Base-by-base conservation (phyloP, 2,329 filamentous ascomycete genomes). In the Elsinoe ampelina region DNA sequence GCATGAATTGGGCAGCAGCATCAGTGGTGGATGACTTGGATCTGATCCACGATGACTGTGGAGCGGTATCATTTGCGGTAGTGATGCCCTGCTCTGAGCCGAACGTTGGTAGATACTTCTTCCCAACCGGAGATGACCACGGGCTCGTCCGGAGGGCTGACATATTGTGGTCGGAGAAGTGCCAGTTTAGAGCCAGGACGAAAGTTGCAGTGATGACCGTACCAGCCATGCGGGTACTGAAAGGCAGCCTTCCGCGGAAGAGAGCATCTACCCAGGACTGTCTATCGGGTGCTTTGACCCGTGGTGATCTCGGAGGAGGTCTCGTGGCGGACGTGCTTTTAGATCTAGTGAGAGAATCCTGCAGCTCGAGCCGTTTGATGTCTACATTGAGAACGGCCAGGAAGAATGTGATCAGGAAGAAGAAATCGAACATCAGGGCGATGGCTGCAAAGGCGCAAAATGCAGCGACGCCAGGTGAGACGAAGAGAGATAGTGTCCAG, bases 391-490 rank as follows among this genome's bases (percentile, higher is more conserved):
- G 74, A 11, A 92, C 86, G 1, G 87, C 82, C 2, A 90, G 75
- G 65, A 92, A 91, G 71, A 90, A 91, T 0, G 87, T 91, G 6
- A 88, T 79, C 19, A 90, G 76, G 64, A 87, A 90, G 64, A 90
- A 83, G 60, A 87, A 86, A 68, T 92, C 87, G 63, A 91, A 85
- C 0, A 86, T 71, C 12, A 89, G 80, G 1, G 87, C 88, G 54
- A 91, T 80, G 2, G 84, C 84, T 2, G 85, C 83, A 67, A 91
- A 92, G 1, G 80, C 80, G 70, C 87, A 91, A 63, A 91, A 90
- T 0, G 84, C 85, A 1, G 83, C 80, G 2, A 90, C 84, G 48
- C 85, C 85, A 0, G 85, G 80, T 3, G 83, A 83, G 1, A 88
- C 85, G 6, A 86, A 67, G 20, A 75, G 78, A 2, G 85, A 86